Conservation (phyloP, 1,284 basidiomycete species). For the Sanghuangporus weigelae region DNA sequence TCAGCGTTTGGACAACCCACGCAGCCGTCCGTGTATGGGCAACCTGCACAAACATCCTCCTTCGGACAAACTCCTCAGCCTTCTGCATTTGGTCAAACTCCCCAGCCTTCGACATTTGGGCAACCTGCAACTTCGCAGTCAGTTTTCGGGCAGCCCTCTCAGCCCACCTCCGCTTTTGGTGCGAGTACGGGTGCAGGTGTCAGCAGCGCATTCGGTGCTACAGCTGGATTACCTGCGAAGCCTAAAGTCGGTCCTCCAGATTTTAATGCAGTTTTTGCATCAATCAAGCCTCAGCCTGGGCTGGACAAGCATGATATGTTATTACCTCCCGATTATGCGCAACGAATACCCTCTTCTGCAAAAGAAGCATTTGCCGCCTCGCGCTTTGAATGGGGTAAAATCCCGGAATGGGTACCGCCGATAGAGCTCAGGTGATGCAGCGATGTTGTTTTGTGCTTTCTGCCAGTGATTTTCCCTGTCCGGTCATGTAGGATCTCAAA, state of each 20-base stretch:
- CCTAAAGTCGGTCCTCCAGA: constrained; percentile 12
- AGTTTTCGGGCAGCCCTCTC: constrained; percentile 19
- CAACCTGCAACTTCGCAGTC: constrained; percentile 16
- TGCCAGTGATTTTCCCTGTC: no score
- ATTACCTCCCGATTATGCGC: constrained; percentile 54
- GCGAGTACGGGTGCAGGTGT: constrained; percentile 20
- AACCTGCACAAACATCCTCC: constrained; percentile 21
- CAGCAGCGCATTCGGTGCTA: constrained; percentile 17
- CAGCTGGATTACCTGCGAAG: constrained; percentile 9
- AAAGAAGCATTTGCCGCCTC: constrained; percentile 54
- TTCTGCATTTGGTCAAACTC: constrained; percentile 30
- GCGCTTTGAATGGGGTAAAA: constrained; percentile 66
- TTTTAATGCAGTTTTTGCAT: constrained; percentile 20
- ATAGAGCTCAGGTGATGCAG: constrained; percentile 47
- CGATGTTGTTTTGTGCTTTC: background rate
- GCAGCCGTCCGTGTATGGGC: constrained; percentile 28
- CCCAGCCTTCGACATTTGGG: constrained; percentile 22
- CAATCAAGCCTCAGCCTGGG: constrained; percentile 35
- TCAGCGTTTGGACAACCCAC: constrained; percentile 29
- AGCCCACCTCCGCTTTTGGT: constrained; percentile 29
- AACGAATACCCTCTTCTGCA: constrained; percentile 46
- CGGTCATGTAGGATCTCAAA: no score
- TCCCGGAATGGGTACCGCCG: constrained; percentile 78
- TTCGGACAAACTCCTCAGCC: constrained; percentile 27
- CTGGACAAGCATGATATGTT: constrained; percentile 50